Base-by-base conservation (phyloP, 257 asterid species). In the Rehmannia glutinosa region DNA sequence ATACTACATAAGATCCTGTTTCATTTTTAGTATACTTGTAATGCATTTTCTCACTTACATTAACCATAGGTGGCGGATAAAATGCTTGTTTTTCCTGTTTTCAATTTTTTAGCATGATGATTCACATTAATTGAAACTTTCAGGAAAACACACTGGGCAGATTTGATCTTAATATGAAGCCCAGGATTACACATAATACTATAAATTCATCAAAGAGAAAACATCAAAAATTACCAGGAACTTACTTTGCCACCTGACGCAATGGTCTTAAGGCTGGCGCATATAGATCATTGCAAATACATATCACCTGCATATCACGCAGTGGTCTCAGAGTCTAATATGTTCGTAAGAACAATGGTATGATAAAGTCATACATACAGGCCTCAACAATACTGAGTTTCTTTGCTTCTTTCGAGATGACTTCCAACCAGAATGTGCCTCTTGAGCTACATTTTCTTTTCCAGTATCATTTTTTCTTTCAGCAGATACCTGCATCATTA, bases 231-330 rank as follows among this genome's bases (percentile, higher is more conserved):
- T 11, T 20, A 33, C 5, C 36, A 67, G 10, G 64, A 66, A 75
- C 99, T 81, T 82, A 93, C 99, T 85, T 94, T 65, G 97, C 97
- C 80, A 94, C 93, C 81, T 91, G 96, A 47, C 99, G 99, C 74
- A 94, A 75, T 70, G 88, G 85, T 83, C 99, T 87, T 67, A 94
- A 81, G 66, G 96, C 95, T 72, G 97, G 95, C 28, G 87, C 92
- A 79, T 94, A 94, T 69, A 94, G 84, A 80, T 94, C 97, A 72
- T 94, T 94, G 73, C 99, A 94, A 66, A 94, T 91, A 64, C 99
- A 94, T 69, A 94, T 94, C 70, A 93, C 87, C 99, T 93, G 77
- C 76, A 72, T 42, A 74, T 64, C 49, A 63, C 50, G 35, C 50
- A 66, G 30, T 57, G 61, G 75, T 41, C 56, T 85, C 72, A 80